These are phyloP conservation scores for Lagerstroemia fauriei DNA, from an alignment of 441 rosid species.

Conservation along the genomic window DNA sequence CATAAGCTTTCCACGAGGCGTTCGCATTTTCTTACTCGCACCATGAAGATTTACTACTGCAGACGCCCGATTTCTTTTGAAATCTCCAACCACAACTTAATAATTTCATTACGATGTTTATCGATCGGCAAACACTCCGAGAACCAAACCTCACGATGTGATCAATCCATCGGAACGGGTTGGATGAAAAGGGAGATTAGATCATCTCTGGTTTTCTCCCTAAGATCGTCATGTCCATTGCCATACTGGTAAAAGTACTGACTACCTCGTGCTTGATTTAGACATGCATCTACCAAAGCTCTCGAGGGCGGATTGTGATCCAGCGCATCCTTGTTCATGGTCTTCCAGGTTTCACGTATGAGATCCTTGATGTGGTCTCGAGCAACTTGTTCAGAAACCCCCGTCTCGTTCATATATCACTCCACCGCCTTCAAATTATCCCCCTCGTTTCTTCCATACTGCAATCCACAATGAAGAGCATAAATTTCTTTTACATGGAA, in stretches of 20 bases:
- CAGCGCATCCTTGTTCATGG: neutral
- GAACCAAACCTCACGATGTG: too few species aligned
- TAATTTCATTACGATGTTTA: too few species aligned
- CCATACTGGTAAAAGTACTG: too few species aligned
- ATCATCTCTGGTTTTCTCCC: neutral
- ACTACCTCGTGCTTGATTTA: neutral
- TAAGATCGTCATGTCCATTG: neutral
- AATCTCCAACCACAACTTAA: too few species aligned
- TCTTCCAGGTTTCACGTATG: conserved; percentile 12
- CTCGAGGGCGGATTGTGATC: neutral
- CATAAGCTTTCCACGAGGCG: too few species aligned
- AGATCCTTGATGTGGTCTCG: conserved; percentile 4
- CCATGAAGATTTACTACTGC: too few species aligned
- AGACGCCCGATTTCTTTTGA: too few species aligned
- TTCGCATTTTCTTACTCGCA: too few species aligned
- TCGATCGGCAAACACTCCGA: too few species aligned
- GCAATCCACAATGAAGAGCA: neutral
- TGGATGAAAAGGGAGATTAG: neutral
- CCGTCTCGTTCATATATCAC: conserved; percentile 21
- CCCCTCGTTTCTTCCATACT: conserved; percentile 19
- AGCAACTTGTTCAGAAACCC: conserved; percentile 10
- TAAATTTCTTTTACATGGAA: too few species aligned
- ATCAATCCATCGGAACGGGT: neutral
- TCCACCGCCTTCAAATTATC: conserved; percentile 18
- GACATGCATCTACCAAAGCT: neutral